Evolutionary conservation across 495 filamentous ascomycete genomes (phyloP).

Genomic region (Penicillium cataractarum): DNA sequence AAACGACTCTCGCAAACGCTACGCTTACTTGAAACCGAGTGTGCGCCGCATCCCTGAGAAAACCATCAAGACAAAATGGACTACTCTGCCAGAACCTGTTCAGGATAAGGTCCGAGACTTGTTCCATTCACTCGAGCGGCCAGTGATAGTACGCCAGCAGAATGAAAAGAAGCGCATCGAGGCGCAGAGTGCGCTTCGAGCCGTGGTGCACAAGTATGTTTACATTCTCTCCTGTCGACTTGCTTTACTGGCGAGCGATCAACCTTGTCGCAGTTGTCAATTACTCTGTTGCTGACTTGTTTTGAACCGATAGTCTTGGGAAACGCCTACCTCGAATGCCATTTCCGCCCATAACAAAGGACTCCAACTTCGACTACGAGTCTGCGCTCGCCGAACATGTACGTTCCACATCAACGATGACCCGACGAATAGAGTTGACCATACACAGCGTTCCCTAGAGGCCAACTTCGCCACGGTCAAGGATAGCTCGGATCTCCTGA

Average conservation of each 20-base stretch:
- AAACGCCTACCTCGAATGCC: conserved; percentile 59
- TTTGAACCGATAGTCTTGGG: conserved; percentile 38
- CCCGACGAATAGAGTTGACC: conserved; percentile 14
- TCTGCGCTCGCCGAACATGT: conserved; percentile 61
- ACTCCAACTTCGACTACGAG: conserved; percentile 63
- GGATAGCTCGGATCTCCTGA: conserved; percentile 58
- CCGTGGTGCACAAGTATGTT: conserved; percentile 50
- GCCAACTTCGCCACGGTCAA: conserved; percentile 52
- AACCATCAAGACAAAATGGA: conserved; percentile 63
- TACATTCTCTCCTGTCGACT: neutral
- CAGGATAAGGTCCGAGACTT: conserved; percentile 57
- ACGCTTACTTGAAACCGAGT: conserved; percentile 52
- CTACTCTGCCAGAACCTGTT: conserved; percentile 52
- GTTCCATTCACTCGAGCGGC: conserved; percentile 56
- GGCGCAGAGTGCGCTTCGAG: conserved; percentile 56
- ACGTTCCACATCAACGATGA: conserved; percentile 13
- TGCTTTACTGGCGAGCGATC: neutral
- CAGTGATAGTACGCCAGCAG: conserved; percentile 56
- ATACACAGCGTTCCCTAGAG: conserved; percentile 51
- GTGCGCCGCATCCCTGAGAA: conserved; percentile 57
- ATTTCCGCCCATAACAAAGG: conserved; percentile 61
- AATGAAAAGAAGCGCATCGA: conserved; percentile 60
- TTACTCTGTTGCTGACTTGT: conserved; percentile 22
- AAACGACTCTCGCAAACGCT: conserved; percentile 35
- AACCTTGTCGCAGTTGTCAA: neutral